phyloP scores from a whole-genome alignment of 1,284 basidiomycete species.

The Tilletia walkeri region DNA sequence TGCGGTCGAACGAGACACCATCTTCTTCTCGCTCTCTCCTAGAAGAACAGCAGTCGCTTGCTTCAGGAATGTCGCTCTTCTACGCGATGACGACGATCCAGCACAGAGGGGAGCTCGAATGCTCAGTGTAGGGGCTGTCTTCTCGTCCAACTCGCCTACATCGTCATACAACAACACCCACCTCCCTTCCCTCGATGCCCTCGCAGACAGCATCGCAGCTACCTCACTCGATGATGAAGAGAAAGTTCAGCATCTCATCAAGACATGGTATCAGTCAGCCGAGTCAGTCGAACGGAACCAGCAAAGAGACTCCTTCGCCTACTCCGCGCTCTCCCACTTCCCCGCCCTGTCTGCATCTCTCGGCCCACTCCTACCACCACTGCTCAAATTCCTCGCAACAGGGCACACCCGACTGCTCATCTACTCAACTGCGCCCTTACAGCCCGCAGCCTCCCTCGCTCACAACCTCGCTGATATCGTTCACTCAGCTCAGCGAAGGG shows the following conservation, averaged over 20 bases:
- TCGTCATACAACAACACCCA: conserved; percentile 9
- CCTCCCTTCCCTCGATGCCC: conserved; percentile 21
- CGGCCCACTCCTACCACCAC: conserved; percentile 38
- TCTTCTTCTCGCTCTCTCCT: conserved; percentile 30
- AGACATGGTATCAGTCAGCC: conserved; percentile 28
- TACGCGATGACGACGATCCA: not conserved
- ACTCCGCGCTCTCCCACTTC: conserved; percentile 37
- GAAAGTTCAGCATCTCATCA: conserved; percentile 20
- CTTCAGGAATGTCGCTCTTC: conserved; percentile 37
- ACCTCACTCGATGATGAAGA: not conserved
- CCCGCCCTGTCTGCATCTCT: conserved; percentile 38
- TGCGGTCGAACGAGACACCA: conserved; percentile 33
- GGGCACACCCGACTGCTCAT: conserved; percentile 36
- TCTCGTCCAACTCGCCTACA: conserved; percentile 14
- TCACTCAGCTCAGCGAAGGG: not conserved
- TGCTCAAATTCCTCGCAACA: conserved; percentile 39
- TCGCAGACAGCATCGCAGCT: conserved; percentile 33
- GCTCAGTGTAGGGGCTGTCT: conserved; percentile 34
- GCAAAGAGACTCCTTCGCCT: conserved; percentile 25
- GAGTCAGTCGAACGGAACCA: conserved; percentile 21
- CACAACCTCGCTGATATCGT: conserved; percentile 40
- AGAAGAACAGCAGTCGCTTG: conserved; percentile 33
- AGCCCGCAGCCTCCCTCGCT: conserved; percentile 31
- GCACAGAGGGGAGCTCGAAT: conserved; percentile 37
- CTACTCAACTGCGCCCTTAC: conserved; percentile 33